These are phyloP conservation scores for Eucalyptus cladocalyx DNA, from an alignment of 345 rosid genomes.

Conservation along the genomic window DNA sequence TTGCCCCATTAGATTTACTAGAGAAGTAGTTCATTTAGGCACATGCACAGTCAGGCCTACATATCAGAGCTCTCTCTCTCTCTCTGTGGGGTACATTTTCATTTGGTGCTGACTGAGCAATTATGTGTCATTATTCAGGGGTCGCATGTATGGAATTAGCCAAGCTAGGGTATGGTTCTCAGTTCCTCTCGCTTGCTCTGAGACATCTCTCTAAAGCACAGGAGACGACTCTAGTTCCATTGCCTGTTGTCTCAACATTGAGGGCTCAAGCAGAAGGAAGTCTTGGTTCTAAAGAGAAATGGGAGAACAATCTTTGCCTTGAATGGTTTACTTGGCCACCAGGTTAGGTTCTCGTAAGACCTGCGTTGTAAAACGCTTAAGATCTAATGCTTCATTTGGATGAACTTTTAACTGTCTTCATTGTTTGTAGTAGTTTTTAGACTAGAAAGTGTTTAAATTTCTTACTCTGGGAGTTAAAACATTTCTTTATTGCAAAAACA, in stretches of 20 bases:
- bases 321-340: slow-evolving; percentile 97
- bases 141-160: slow-evolving; percentile 66
- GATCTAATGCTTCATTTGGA: neutral
- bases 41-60: neutral
- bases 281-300: slow-evolving; percentile 54
- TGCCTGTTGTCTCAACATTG: slow-evolving; percentile 61
- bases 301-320: slow-evolving; percentile 68
- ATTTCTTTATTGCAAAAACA: neutral
- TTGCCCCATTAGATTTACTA: neutral
- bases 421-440: neutral
- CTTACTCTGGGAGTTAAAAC: neutral
- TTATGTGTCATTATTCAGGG: slow-evolving; percentile 14
- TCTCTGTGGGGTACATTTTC: neutral
- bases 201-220: slow-evolving; percentile 59
- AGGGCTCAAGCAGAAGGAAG: slow-evolving; percentile 94
- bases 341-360: slow-evolving; percentile 28
- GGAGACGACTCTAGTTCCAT: slow-evolving; percentile 20
- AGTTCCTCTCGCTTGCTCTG: slow-evolving; percentile 44
- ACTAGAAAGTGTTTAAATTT: neutral
- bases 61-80: neutral
- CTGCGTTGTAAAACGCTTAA: neutral
- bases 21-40: neutral
- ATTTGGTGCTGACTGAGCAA: neutral
- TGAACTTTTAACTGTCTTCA: neutral
- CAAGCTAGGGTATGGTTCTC: slow-evolving; percentile 32